Conservation (phyloP, 768 basidiomycete species). For the Lentinula guzmanii region DNA sequence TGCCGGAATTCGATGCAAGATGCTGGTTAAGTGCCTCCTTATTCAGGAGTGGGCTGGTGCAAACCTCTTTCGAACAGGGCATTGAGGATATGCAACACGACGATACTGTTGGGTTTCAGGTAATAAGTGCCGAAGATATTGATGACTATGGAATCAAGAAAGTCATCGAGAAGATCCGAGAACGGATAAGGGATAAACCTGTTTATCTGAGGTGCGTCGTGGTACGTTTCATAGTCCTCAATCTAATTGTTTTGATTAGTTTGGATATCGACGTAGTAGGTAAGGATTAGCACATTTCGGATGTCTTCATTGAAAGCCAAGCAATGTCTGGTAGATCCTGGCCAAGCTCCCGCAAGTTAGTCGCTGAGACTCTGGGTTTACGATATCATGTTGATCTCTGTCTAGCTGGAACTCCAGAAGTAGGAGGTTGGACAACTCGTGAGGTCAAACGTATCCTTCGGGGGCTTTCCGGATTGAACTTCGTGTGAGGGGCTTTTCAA, state of each 20-base stretch:
- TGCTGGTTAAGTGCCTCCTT: slow-evolving; percentile 17
- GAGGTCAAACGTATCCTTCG: slow-evolving; percentile 60
- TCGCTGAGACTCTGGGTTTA: neutral
- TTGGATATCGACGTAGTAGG: slow-evolving; percentile 62
- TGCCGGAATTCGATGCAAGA: slow-evolving; percentile 63
- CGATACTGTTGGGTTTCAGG: slow-evolving; percentile 50
- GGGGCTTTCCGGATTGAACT: slow-evolving; percentile 53
- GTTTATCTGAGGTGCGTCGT: slow-evolving; percentile 48
- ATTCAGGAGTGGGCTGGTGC: too few relatives aligned
- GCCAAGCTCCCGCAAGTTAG: slow-evolving; percentile 45
- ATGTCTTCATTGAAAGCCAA: neutral
- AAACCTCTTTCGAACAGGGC: slow-evolving; percentile 23
- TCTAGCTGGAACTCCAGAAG: slow-evolving; percentile 59
- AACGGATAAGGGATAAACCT: slow-evolving; percentile 51
- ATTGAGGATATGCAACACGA: slow-evolving; percentile 47
- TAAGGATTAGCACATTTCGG: slow-evolving; percentile 10
- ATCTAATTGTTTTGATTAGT: slow-evolving; percentile 17
- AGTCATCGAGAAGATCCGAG: slow-evolving; percentile 51
- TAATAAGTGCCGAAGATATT: slow-evolving; percentile 59
- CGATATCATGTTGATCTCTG: neutral
- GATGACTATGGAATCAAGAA: slow-evolving; percentile 53
- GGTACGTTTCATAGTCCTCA: neutral
- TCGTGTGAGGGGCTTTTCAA: slow-evolving; percentile 35
- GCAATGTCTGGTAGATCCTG: slow-evolving; percentile 37
- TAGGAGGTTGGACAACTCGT: slow-evolving; percentile 61